phyloP scores from a whole-genome alignment of 495 filamentous ascomycete genomes.

The Aspergillus biplanus region DNA sequence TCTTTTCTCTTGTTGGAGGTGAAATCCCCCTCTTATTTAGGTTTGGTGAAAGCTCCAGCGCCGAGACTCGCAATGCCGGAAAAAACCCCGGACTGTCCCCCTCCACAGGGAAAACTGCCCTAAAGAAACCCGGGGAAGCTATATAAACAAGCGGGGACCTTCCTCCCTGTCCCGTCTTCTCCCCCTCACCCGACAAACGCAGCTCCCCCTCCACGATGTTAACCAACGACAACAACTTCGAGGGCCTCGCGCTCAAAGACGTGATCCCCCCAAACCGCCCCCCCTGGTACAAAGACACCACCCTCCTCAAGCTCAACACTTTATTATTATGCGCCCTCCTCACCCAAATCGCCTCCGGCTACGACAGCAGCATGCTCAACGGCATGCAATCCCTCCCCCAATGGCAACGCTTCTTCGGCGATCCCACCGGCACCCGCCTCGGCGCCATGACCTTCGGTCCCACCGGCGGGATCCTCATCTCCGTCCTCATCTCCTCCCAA shows the following conservation, averaged over 20 bases:
- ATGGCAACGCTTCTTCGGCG: constrained; percentile 10
- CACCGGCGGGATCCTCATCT: constrained; percentile 10
- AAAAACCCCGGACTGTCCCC: too few species aligned
- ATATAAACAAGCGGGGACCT: neutral
- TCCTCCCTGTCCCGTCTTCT: too few species aligned
- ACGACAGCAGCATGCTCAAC: constrained; percentile 21
- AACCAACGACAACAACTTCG: constrained; percentile 4
- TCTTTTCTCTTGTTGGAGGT: too few species aligned
- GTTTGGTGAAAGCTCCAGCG: too few species aligned
- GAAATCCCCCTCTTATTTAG: too few species aligned
- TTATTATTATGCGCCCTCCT: constrained; percentile 12
- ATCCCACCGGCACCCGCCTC: constrained; percentile 14
- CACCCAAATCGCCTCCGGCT: constrained; percentile 15
- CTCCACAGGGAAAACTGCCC: too few species aligned
- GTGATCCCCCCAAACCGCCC: constrained; percentile 7
- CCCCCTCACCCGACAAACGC: too few species aligned
- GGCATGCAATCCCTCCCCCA: constrained; percentile 18
- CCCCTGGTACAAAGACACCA: constrained; percentile 8
- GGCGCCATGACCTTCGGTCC: constrained; percentile 17
- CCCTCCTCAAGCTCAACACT: constrained; percentile 14
- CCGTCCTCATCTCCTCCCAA: constrained; percentile 14
- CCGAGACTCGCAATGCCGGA: too few species aligned
- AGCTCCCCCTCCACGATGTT: too few species aligned
- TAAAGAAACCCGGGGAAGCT: too few species aligned
- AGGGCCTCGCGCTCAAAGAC: constrained; percentile 15